Evolutionary conservation across 1,139 yeast species (phyloP), one percentile per base, ranked within the genome.

Genomic region (Hansenula lynferdii): DNA sequence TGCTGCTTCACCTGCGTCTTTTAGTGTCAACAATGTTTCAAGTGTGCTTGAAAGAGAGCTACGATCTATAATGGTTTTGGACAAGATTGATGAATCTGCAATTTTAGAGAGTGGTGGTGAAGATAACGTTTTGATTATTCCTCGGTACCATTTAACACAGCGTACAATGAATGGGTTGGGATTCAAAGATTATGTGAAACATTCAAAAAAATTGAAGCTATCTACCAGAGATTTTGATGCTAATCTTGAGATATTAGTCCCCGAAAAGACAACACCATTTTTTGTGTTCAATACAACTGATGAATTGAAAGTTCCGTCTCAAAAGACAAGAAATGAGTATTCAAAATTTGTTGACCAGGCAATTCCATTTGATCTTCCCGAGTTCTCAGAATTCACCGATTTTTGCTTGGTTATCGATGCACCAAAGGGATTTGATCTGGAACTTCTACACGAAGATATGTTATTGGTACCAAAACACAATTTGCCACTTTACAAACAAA

Each of bases 351-450:
- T 61, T 19, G 54, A 46, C n/a, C 44, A 43, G n/a, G 42, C 59
- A 2, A 55, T 65, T 4, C 73, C 73, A 0, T 69, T 69, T 45
- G 45, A 48, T 17, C 50, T 67, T 17, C 72, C 73, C 10, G 44
- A 51, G 12, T 53, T 53, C 33, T 50, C 64, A 41, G 50, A 56
- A 16, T 51, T 68, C 28, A 48, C 52, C 11, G 66, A 65, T 35
- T 62, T 58, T 39, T 64, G 56, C 42, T 48, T 67, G 48, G 60
- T 66, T 7, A 36, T 67, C n/a, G 70, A 70, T 1, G 40, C 47
- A 10, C 50, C 52, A n/a, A 16, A 35, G 6, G 35, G 35, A 9
- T 44, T 48, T 30, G 43, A 43, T 18, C 26, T 34, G 18, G 42
- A 36, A 9, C 6, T 17, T 38, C 47, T 37, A 30, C 34, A 42